Conservation (phyloP, 768 basidiomycete genomes). For the Cystobasidium onofrii region DNA sequence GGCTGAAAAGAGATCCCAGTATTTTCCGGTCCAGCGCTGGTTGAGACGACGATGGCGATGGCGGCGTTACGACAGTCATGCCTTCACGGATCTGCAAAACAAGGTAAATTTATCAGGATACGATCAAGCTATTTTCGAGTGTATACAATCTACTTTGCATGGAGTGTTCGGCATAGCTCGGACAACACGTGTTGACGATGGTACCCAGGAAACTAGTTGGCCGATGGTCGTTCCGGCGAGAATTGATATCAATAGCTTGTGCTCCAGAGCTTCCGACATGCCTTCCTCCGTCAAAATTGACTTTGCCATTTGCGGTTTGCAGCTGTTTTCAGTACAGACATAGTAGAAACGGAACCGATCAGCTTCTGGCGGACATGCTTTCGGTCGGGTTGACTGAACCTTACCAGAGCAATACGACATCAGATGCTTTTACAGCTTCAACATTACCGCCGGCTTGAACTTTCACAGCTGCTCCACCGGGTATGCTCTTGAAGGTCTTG, state of each 20-base stretch:
- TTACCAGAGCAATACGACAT: conserved; percentile 84
- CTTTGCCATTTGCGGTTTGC: conserved; percentile 83
- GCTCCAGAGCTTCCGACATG: conserved; percentile 70
- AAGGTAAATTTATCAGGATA: not conserved
- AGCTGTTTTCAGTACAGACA: conserved; percentile 51
- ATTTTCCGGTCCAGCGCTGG: conserved; percentile 61
- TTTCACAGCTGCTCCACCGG: conserved; percentile 64
- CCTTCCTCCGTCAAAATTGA: conserved; percentile 64
- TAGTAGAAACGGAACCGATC: not conserved
- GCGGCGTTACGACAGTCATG: conserved; percentile 84
- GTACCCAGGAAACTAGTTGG: conserved; percentile 69
- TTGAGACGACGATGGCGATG: conserved; percentile 52
- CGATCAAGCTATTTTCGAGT: no score
- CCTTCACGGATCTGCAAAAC: conserved; percentile 81
- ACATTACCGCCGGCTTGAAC: conserved; percentile 65
- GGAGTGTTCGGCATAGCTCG: conserved; percentile 99
- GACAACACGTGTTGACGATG: conserved; percentile 69
- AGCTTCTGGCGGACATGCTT: not conserved
- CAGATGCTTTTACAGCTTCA: conserved; percentile 60
- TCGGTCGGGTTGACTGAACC: conserved; percentile 38
- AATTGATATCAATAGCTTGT: conserved; percentile 91
- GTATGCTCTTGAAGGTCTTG: conserved; percentile 52
- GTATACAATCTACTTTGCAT: conserved; percentile 59
- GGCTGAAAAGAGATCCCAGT: conserved; percentile 88
- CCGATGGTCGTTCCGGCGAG: conserved; percentile 88